These are phyloP conservation scores for Pholiota conissans DNA, from an alignment of 768 basidiomycete genomes.

Conservation along the genomic window DNA sequence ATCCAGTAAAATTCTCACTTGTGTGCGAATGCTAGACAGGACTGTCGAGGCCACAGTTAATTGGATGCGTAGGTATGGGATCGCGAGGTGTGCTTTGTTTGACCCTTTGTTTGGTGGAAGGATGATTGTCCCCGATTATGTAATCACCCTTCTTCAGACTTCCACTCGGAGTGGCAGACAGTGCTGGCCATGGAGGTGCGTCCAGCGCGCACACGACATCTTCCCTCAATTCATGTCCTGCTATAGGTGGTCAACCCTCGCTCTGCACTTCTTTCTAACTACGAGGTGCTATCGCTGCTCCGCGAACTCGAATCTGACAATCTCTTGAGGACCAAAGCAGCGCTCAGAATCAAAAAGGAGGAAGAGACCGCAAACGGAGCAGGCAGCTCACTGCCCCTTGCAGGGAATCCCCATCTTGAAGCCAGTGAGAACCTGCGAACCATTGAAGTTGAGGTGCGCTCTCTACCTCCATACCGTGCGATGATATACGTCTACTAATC, in stretches of 20 bases:
- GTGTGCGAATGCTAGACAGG: conserved; percentile 19
- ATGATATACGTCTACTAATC: not conserved
- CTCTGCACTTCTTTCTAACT: conserved; percentile 84
- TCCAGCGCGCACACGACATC: not conserved
- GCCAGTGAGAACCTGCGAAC: conserved; percentile 82
- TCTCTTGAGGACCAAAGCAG: conserved; percentile 65
- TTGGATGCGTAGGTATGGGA: conserved; percentile 23
- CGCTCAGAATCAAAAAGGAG: conserved; percentile 74
- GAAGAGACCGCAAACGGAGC: conserved; percentile 50
- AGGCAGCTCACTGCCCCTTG: conserved; percentile 3
- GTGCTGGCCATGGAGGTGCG: conserved; percentile 17
- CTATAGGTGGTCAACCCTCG: conserved; percentile 66
- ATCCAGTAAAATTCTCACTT: conserved; percentile 18
- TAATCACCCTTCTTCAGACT: not conserved
- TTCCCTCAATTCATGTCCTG: not conserved
- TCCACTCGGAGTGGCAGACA: not conserved
- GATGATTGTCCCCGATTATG: not conserved
- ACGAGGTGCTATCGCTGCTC: conserved; percentile 80
- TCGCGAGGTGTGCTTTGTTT: conserved; percentile 37
- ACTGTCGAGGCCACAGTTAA: conserved; percentile 28
- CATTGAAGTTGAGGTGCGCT: conserved; percentile 76
- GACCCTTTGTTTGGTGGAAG: conserved; percentile 38
- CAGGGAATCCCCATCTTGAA: conserved; percentile 37
- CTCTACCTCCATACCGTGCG: not conserved
- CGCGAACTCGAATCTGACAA: conserved; percentile 77